Base-by-base conservation (phyloP, 768 basidiomycete genomes). In the Trametes cubensis region DNA sequence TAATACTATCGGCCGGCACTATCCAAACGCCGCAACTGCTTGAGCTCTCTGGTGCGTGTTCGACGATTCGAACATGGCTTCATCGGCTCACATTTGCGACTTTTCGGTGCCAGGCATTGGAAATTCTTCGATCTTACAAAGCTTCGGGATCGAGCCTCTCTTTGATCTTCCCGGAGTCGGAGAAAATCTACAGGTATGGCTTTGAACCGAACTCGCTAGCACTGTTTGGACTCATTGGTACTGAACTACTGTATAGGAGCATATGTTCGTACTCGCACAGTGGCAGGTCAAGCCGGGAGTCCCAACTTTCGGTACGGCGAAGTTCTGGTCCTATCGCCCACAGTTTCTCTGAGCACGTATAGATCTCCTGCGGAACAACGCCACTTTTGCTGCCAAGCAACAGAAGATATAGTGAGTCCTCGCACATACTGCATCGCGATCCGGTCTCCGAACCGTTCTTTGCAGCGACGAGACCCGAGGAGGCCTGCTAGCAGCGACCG, bases 41-140 rank as follows among this genome's bases (percentile, higher is more conserved):
- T 5, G 59, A 60, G 46, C 52, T 60, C 6, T 60, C 59, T 15
- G 59, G 59, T 50, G 20, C 7, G 46, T n/a, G n/a, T n/a, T n/a
- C 26, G 10, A 26, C 6, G 28, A 49, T 3, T 26, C 3, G 47
- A 14, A 26, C 26, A 40, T 44, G 3, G 8, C 7, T 18, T 26
- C 23, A 8, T 13, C 26, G 0, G n/a, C 21, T 23, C 20, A n/a
- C 23, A 8, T n/a, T n/a, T n/a, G n/a, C n/a, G n/a, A n/a, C n/a
- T 4, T 17, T 2, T 1, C 21, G 11, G 13, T 10, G 3, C 28
- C 18, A 28, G 57, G 57, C 25, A 60, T 60, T 20, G 59, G 59
- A 0, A 60, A 53, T 28, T 34, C 23, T 20, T 20, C 44, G 1
- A 53, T 60, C 7, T 23, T 60, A n/a, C 13, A 34, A 7, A 52